Evolutionary conservation across 352 stramenopile species (phyloP).

Genomic region (Chrysophaeum taylorii): DNA sequence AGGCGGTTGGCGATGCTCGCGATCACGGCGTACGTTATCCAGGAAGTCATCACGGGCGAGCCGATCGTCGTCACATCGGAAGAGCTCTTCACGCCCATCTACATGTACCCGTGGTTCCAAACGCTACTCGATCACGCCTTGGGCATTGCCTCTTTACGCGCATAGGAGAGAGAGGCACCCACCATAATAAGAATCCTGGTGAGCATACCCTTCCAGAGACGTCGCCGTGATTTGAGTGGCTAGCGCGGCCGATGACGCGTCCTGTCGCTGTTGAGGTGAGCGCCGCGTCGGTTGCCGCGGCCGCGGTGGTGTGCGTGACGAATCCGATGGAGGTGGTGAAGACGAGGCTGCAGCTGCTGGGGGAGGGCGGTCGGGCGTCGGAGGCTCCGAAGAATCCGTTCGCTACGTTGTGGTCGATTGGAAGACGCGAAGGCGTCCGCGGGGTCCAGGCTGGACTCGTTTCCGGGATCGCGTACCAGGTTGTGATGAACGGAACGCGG

Average conservation of each 20-base stretch:
- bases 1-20: conserved; percentile 23
- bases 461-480: background rate
- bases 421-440: background rate
- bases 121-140: background rate
- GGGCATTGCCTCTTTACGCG: background rate
- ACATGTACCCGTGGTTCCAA: background rate
- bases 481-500: background rate
- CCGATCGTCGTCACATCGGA: background rate
- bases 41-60: conserved; percentile 34
- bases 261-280: too few relatives aligned
- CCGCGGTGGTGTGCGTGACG: background rate
- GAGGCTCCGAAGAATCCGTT: too few relatives aligned
- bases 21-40: conserved; percentile 44
- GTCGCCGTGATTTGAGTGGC: too few relatives aligned
- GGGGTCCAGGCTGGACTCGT: background rate
- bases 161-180: too few relatives aligned
- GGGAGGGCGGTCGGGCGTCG: background rate
- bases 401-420: too few relatives aligned
- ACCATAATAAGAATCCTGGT: too few relatives aligned
- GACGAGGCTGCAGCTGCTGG: background rate
- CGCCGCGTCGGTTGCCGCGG: background rate
- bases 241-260: too few relatives aligned
- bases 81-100: conserved; percentile 1
- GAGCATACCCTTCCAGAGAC: too few relatives aligned
- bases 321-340: background rate